phyloP scores from a whole-genome alignment of 1,284 basidiomycete genomes.

The Mycosarcoma maydis region DNA sequence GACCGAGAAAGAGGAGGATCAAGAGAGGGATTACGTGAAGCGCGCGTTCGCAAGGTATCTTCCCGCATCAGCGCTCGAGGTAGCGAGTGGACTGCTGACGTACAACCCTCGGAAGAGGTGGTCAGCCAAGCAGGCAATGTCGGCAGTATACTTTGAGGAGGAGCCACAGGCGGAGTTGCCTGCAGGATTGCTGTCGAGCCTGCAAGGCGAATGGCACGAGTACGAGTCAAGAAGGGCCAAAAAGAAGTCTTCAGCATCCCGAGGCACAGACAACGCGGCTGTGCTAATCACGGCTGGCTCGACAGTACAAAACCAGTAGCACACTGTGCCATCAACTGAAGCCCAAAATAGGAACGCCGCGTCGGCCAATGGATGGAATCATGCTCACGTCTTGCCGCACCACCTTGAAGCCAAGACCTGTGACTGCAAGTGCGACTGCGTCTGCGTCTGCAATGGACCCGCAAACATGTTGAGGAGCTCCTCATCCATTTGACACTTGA shows the following conservation, averaged over 20 bases:
- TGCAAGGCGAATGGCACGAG: constrained; percentile 95
- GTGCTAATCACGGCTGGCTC: background rate
- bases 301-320: constrained; percentile 4
- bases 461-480: too few relatives aligned
- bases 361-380: too few relatives aligned
- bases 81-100: constrained; percentile 82
- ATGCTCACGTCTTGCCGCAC: too few relatives aligned
- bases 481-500: background rate
- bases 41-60: constrained; percentile 30
- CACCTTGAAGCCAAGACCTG: too few relatives aligned
- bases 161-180: constrained; percentile 83
- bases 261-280: constrained; percentile 1
- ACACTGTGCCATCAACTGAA: too few relatives aligned
- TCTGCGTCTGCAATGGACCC: too few relatives aligned
- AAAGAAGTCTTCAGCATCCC: constrained; percentile 29
- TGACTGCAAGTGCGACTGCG: too few relatives aligned
- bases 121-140: constrained; percentile 81
- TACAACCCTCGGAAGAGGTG: constrained; percentile 84
- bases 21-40: constrained; percentile 74
- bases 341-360: too few relatives aligned
- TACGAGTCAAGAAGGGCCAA: constrained; percentile 71
- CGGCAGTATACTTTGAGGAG: constrained; percentile 81
- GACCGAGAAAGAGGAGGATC: constrained; percentile 71
- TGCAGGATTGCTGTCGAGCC: constrained; percentile 68
- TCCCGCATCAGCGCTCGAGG: constrained; percentile 75